Base-by-base conservation (phyloP, 768 basidiomycete species). In the Leccinum sublutescens region DNA sequence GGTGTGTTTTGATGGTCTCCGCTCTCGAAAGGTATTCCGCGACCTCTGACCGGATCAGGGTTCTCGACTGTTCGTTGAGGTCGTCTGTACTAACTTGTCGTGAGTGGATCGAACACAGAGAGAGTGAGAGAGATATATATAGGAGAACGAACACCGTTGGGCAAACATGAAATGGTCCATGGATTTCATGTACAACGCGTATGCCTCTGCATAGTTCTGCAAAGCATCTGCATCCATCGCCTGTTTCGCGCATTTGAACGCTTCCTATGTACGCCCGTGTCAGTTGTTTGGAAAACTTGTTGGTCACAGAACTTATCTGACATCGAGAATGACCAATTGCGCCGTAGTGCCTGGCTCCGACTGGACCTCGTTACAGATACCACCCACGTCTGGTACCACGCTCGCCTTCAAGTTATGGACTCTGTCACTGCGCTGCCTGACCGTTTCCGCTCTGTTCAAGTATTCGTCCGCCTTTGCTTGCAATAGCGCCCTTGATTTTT, bases 151-250 rank as follows among this genome's bases (percentile, higher is more conserved):
- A 94, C 93, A 95, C 75, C 93, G 94, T 68, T 93, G 79, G 10
- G 95, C 94, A 70, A 97, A 89, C 90, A 97, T 92, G 76, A 98
- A 98, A 74, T 95, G 97, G 71, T 98, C 96, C 63, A 98, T 82
- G 4, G 91, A 82, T 79, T 96, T 96, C 78, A 88, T 87, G 76
- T 96, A 95, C 59, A 86, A 82, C 77, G 88, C 93, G 84, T 91
- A 95, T n/a, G 95, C 95, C 67, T 94, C 93, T 21, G 83, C 80
- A 77, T 96, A 97, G 75, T 95, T 90, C 75, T 88, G 87, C 74
- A 89, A 91, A 58, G 82, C 80, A 75, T 98, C 96, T 60, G 91
- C 88, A 56, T 93, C 91, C 65, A 94, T 92, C 50, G 94, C 94
- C 64, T 84, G 82, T 75, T 93, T 91, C 9, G 95, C 92, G 49